phyloP scores from a whole-genome alignment of 495 filamentous ascomycete genomes.

The Daldinia loculata region DNA sequence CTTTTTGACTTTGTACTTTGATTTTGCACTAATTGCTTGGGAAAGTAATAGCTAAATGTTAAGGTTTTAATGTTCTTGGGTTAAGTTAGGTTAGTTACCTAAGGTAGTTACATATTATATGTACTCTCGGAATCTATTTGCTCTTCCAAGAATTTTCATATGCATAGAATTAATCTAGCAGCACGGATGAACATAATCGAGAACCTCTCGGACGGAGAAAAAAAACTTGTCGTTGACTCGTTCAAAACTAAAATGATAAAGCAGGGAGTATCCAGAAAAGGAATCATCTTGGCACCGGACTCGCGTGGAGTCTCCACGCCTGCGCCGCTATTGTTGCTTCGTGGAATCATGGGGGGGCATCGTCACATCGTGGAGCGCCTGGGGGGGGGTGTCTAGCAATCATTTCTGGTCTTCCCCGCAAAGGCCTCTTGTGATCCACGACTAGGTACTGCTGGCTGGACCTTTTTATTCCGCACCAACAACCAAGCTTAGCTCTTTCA shows the following conservation, averaged over 20 bases:
- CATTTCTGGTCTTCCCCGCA: slow-evolving; percentile 32
- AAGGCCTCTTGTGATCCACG: slow-evolving; percentile 31
- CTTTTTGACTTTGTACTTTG: background rate
- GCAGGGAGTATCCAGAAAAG: slow-evolving; percentile 12
- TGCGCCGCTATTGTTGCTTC: slow-evolving; percentile 28
- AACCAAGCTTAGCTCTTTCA: slow-evolving; percentile 17
- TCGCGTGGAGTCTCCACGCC: slow-evolving; percentile 40
- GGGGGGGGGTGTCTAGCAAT: slow-evolving; percentile 11
- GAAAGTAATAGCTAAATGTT: background rate
- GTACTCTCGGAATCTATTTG: background rate
- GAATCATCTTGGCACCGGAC: slow-evolving; percentile 22
- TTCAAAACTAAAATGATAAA: slow-evolving; percentile 16
- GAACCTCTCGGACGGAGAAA: slow-evolving; percentile 11
- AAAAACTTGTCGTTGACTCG: too few relatives aligned
- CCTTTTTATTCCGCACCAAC: slow-evolving; percentile 7
- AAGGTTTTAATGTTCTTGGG: too few relatives aligned
- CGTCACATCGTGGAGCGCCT: slow-evolving; percentile 34
- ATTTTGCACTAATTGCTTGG: background rate
- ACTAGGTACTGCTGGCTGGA: slow-evolving; percentile 23
- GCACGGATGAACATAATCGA: background rate
- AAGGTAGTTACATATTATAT: background rate
- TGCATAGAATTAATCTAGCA: slow-evolving; percentile 9
- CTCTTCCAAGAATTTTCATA: background rate
- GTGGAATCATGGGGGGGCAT: slow-evolving; percentile 37
- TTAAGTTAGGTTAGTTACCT: too few relatives aligned